Evolutionary conservation across 441 rosid species (phyloP), one percentile per base, ranked within the genome.

Genomic region (Arabidopsis lyrata): DNA sequence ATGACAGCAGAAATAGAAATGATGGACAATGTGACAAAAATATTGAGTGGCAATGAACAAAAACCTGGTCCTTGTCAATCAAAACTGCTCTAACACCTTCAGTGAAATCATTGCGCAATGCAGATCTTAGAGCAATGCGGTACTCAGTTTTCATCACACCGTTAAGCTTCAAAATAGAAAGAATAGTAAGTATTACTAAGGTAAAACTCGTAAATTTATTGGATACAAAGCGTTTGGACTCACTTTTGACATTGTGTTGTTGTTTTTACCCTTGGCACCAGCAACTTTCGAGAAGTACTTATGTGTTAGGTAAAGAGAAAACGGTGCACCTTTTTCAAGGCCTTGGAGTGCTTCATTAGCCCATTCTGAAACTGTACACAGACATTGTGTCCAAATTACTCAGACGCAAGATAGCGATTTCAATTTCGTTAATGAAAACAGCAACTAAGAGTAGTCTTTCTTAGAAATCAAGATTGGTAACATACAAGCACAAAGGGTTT

Each of bases 31-130:
- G 24, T 10, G 24, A 39, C 12, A 31, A 29, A 53, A 18, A 3
- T 5, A 12, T 41, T 44, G 50, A 42, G 42, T 7, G 35, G 8
- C 9, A 35, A 62, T 15, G 48, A 32, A 76, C 69, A n/a, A n/a
- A 74, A 71, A 94, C 97, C 97, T 95, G 97, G 82, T 95, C 98
- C 78, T 89, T 92, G 88, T 92, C 97, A 63, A 92, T 86, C 84
- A 95, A 84, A 68, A 92, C 96, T 72, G 99, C 98, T 70, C 99
- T 85, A 67, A 95, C 97, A 69, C 98, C 97, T 87, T 95, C 98
- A 72, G 85, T 76, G 71, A 92, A 95, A 84, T 92, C 98, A 77
- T 70, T 44, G 15, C 96, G 84, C 77, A 90, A 63, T 24, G 96
- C 89, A 47, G 97, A 84, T 73, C 93, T 81, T 39, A 95, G 58